These are phyloP conservation scores for Hypoxylon subgilvum DNA, from an alignment of 495 filamentous ascomycete species.

Conservation along the genomic window DNA sequence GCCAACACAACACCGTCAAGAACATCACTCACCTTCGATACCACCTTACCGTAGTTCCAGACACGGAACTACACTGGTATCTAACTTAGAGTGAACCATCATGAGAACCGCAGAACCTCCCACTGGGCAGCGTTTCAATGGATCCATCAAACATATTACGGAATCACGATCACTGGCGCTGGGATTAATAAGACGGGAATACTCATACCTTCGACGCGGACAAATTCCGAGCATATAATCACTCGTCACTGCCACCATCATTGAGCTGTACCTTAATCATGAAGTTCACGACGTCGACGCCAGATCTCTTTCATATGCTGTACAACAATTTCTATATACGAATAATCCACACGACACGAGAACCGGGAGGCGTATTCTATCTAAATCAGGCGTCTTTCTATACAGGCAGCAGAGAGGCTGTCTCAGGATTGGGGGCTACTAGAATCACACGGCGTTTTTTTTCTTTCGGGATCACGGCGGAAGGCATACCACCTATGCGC, in stretches of 20 bases:
- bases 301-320: constrained; percentile 14
- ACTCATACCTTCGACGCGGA: too few species aligned
- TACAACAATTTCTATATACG: constrained; percentile 32
- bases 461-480: constrained; percentile 10
- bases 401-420: neutral
- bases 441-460: constrained; percentile 24
- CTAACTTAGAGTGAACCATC: too few species aligned
- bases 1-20: too few species aligned
- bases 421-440: constrained; percentile 5
- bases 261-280: constrained; percentile 7
- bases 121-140: too few species aligned
- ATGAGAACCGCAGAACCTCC: too few species aligned
- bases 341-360: constrained; percentile 15
- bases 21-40: too few species aligned
- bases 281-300: constrained; percentile 34
- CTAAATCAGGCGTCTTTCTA: constrained; percentile 26
- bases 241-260: neutral
- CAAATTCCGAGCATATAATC: neutral
- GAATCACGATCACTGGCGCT: too few species aligned
- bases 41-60: too few species aligned
- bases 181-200: too few species aligned
- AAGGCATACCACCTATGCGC: constrained; percentile 1
- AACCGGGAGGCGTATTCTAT: constrained; percentile 3
- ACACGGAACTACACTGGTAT: too few species aligned
- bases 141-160: too few species aligned